Base-by-base conservation (phyloP, 2,329 filamentous ascomycete species). In the Penicillium rolfsii region DNA sequence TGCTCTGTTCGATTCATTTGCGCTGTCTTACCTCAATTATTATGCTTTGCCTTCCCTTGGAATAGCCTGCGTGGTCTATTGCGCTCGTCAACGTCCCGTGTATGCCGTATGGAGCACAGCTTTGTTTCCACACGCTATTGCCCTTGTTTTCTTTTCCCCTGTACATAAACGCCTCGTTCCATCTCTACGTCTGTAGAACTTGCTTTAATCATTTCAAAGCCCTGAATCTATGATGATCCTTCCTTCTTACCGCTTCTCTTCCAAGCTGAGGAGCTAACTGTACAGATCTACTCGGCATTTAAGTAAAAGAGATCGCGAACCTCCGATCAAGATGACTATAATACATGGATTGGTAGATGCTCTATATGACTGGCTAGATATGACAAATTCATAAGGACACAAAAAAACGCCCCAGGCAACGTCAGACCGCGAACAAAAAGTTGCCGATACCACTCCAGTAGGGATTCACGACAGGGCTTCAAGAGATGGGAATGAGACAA, bases 321-420 rank as follows among this genome's bases (percentile, higher is more conserved):
- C 26, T n/a, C 26, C 2, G 26, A 12, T 41, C 14, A 43, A 22
- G n/a, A 54, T 45, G 52, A 54, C 55, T 63, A 63, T 63, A 41
- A 24, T 63, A 63, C 61, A 63, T 58, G 41, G 38, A 54, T 59
- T 52, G 53, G 22, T 63, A 58, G 52, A 61, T 63, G 58, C 58
- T 63, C 55, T 61, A 61, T 58, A 60, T 52, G 26, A 59, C 38
- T 41, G 35, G 57, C 57, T 60, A 46, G 61, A 52, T 40, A 35
- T 46, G 41, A 48, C 53, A 56, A 45, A 49, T 40, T 38, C 40
- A 48, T 40, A 30, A 30, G 38, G 19, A 59, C 30, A 49, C 30
- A 36, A 28, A 30, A 45, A 58, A 45, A 46, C 41, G 50, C 40
- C 28, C 41, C 38, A 12, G 30, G 49, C 50, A 54, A 40, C 36